phyloP scores from a whole-genome alignment of 768 basidiomycete species.

The Kwoniella sp. region DNA sequence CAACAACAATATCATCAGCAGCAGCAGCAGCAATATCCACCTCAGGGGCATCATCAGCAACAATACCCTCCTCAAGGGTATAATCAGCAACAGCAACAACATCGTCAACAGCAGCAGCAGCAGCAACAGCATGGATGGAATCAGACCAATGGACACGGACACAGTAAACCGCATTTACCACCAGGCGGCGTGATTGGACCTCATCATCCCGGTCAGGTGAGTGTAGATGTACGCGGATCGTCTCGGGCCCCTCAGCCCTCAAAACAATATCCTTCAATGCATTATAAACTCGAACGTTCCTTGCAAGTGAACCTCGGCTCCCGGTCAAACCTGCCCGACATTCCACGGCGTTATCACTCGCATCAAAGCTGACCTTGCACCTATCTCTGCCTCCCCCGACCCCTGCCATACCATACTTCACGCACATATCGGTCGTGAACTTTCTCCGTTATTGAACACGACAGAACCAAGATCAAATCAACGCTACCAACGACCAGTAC shows the following conservation, averaged over 20 bases:
- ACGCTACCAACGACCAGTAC: conserved; percentile 74
- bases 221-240: conserved; percentile 2
- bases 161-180: conserved; percentile 37
- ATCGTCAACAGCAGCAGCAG: conserved; percentile 41
- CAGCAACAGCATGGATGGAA: conserved; percentile 29
- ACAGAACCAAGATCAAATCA: conserved; percentile 59
- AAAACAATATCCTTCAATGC: no score
- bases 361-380: no score
- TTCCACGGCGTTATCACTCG: no score
- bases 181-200: conserved; percentile 44
- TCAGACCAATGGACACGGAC: conserved; percentile 17
- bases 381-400: no score
- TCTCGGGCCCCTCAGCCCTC: no score
- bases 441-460: not conserved
- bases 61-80: conserved; percentile 17
- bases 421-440: not conserved
- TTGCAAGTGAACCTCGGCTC: no score
- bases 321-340: no score
- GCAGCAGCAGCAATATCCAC: conserved; percentile 28
- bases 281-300: no score
- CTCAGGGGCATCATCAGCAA: conserved; percentile 28
- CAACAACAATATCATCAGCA: conserved; percentile 41
- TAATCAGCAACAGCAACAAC: conserved; percentile 12
- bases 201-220: conserved; percentile 38
- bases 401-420: no score